These are phyloP conservation scores for Phytopythium delawarense DNA, from an alignment of 352 stramenopile genomes.

Conservation along the genomic window DNA sequence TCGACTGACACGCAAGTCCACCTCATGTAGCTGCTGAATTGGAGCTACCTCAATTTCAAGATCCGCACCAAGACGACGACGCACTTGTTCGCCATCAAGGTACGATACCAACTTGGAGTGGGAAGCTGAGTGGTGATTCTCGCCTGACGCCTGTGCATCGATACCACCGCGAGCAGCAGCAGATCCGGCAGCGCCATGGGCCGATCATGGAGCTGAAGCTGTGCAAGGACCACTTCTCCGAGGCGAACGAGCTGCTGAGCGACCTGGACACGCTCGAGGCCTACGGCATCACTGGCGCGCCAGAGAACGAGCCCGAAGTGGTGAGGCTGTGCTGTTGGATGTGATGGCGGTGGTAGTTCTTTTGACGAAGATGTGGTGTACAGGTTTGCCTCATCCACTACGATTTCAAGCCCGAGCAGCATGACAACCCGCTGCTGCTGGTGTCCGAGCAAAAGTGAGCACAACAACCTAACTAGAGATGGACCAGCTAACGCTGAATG, in stretches of 20 bases:
- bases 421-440: slow-evolving; percentile 56
- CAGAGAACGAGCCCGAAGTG: slow-evolving; percentile 33
- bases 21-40: slow-evolving; percentile 43
- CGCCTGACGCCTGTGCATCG: too few relatives aligned
- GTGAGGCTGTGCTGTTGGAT: slow-evolving; percentile 13
- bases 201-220: slow-evolving; percentile 51
- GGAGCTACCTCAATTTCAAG: slow-evolving; percentile 63
- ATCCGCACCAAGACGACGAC: slow-evolving; percentile 44
- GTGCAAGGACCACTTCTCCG: slow-evolving; percentile 52
- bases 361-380: too few relatives aligned
- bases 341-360: neutral
- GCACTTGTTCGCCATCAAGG: slow-evolving; percentile 49
- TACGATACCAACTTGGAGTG: too few relatives aligned
- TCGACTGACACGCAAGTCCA: neutral
- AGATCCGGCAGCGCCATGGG: slow-evolving; percentile 48
- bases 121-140: too few relatives aligned
- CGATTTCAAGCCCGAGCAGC: slow-evolving; percentile 59
- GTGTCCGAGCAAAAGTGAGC: slow-evolving; percentile 28
- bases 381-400: slow-evolving; percentile 53
- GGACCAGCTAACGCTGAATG: neutral
- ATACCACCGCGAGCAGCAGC: slow-evolving; percentile 19
- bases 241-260: slow-evolving; percentile 44
- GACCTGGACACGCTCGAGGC: slow-evolving; percentile 48
- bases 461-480: too few relatives aligned
- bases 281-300: slow-evolving; percentile 45